phyloP scores from a whole-genome alignment of 202 grass and related monocot species.

The Carex arenaria region DNA sequence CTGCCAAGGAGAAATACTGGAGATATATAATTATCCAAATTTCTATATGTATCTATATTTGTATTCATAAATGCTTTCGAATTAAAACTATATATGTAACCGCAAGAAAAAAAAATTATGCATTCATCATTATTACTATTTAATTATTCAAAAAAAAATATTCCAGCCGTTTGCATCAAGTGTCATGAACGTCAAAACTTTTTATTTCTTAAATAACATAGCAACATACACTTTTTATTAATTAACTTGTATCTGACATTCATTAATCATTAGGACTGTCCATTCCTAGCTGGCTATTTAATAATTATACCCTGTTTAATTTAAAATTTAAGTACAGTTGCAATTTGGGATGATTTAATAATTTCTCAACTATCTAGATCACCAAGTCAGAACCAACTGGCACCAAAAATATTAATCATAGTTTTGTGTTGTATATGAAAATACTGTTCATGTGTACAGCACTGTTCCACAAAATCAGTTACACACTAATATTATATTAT shows the following conservation, averaged over 20 bases:
- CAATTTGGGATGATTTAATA: neutral
- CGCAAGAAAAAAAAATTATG: too few relatives aligned
- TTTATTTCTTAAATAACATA: neutral
- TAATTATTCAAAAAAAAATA: neutral
- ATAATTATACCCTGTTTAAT: neutral
- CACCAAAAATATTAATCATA: neutral
- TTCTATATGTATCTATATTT: too few relatives aligned
- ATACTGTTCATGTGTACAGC: neutral
- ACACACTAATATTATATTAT: neutral
- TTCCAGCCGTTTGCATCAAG: neutral
- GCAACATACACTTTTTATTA: neutral
- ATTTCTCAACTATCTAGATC: neutral
- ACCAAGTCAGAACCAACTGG: neutral
- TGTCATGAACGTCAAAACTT: neutral
- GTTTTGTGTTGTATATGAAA: neutral
- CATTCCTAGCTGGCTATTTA: neutral
- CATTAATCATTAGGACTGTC: neutral
- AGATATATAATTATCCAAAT: too few relatives aligned
- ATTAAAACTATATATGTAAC: too few relatives aligned
- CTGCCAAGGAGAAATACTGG: too few relatives aligned
- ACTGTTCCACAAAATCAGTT: neutral
- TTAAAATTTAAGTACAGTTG: neutral
- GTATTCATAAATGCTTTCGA: too few relatives aligned
- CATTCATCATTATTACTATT: too few relatives aligned
- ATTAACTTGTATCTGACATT: neutral